Evolutionary conservation across 2,329 filamentous ascomycete species (phyloP), one percentile per base, ranked within the genome.

Genomic region (Colletotrichum sansevieriae): DNA sequence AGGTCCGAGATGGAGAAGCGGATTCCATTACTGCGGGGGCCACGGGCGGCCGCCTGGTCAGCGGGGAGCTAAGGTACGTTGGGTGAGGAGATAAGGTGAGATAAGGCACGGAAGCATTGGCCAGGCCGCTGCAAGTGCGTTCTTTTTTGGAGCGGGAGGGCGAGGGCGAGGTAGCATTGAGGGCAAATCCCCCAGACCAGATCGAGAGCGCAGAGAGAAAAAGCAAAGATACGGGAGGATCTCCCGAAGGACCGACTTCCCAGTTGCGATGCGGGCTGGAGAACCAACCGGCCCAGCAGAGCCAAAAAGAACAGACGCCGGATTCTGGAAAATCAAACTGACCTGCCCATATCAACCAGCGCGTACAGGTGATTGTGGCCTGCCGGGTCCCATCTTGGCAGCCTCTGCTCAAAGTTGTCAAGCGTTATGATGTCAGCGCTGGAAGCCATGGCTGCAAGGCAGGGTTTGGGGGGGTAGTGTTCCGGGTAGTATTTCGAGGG

Each of bases 1-100:
- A 97, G 85, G 72, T 94, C 90, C 9, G 94, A 93, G 75, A 97
- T 93, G 51, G 93, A 95, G 83, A 97, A 97, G 63, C 95, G 93
- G 74, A 97, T 95, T 74, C 94, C 95, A 83, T 97, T 98, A 83
- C 94, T 93, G 29, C 22, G 49, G 58, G 41, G 64, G 64, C n/a
- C 20, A 33, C 18, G 46, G 33, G 43, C 57, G 57, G 43, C 57
- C 44, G 60, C 51, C 60, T 43, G 46, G 61, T 41, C 51, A 64
- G 61, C 52, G 59, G 58, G 46, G 46, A 52, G 49, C 51, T 46
- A 49, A 9, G 20, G 4, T 25, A 25, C 29, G 18, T 35, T 41
- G 20, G 20, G n/a, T 18, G 13, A 25, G 25, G 25, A 25, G 25
- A 1, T 4, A 29, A 29, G 29, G 29, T 2, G 4, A 29, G 29